Evolutionary conservation across 345 rosid genomes (phyloP).

Genomic region (Orychophragmus violaceus): DNA sequence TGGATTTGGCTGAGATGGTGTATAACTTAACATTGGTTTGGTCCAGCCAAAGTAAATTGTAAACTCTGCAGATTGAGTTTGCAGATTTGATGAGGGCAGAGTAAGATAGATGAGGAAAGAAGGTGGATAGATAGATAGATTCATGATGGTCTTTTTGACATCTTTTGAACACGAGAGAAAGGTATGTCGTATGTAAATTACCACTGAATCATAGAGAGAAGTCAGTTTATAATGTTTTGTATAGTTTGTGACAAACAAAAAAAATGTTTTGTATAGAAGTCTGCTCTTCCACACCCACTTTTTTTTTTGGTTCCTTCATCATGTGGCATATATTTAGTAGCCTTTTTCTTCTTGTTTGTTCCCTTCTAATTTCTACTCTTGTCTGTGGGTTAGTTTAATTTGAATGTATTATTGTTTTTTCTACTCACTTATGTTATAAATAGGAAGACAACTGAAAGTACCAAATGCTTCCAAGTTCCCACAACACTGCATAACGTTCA

Average conservation of each 20-base stretch:
- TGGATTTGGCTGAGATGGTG: slow-evolving; percentile 20
- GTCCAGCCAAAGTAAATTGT: slow-evolving; percentile 15
- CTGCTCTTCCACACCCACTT: slow-evolving; percentile 1
- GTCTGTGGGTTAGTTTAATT: slow-evolving; percentile 22
- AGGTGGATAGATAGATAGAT: slow-evolving; percentile 4
- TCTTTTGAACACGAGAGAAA: neutral
- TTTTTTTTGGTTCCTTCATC: neutral
- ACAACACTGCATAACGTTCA: neutral
- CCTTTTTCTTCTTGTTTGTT: neutral
- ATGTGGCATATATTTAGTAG: slow-evolving; percentile 22
- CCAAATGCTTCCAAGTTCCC: neutral
- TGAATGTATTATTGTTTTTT: slow-evolving; percentile 22
- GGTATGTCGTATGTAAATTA: slow-evolving; percentile 25
- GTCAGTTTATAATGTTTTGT: slow-evolving; percentile 12
- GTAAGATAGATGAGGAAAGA: slow-evolving; percentile 8
- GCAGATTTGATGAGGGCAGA: slow-evolving; percentile 13
- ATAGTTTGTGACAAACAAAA: no score
- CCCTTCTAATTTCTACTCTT: slow-evolving; percentile 9
- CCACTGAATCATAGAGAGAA: slow-evolving; percentile 23
- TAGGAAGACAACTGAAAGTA: neutral
- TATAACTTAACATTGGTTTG: slow-evolving; percentile 5
- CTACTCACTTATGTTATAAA: neutral
- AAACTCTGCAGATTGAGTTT: slow-evolving; percentile 16
- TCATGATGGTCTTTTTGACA: slow-evolving; percentile 5
- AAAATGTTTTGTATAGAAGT: slow-evolving; percentile 30